Conservation (phyloP, 805 yeast genomes). For the Nakazawaea laoshanensis region DNA sequence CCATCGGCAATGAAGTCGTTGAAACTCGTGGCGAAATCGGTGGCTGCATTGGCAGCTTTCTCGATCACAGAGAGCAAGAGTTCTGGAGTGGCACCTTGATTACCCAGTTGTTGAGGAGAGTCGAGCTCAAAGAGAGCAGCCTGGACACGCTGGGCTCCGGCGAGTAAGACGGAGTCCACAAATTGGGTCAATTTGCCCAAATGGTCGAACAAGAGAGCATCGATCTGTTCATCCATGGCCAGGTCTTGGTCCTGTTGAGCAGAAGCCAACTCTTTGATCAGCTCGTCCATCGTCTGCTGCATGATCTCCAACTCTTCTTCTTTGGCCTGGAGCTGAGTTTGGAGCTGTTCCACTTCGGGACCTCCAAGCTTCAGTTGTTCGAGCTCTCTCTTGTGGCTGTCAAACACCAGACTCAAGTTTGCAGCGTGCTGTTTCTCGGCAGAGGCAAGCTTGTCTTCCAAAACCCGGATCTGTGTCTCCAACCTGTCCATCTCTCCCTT, state of each 20-base stretch:
- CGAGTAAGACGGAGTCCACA: constrained; percentile 62
- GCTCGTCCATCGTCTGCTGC: constrained; percentile 72
- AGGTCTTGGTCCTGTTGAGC: constrained; percentile 37
- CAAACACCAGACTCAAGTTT: constrained; percentile 49
- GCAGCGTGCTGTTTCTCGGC: constrained; percentile 56
- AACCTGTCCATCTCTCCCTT: constrained; percentile 58
- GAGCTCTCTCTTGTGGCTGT: constrained; percentile 57
- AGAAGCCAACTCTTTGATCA: constrained; percentile 50
- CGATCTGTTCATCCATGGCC: constrained; percentile 52
- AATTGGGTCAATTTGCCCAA: constrained; percentile 38
- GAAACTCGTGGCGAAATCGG: constrained; percentile 74
- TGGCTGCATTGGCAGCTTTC: constrained; percentile 58
- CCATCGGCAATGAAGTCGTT: constrained; percentile 74
- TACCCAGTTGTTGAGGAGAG: constrained; percentile 79
- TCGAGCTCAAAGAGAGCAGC: constrained; percentile 61
- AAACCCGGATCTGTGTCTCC: constrained; percentile 54
- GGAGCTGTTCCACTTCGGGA: constrained; percentile 25
- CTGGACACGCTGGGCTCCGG: constrained; percentile 68
- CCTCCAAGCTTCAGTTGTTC: constrained; percentile 35
- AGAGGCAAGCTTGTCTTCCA: constrained; percentile 48
- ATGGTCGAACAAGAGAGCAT: constrained; percentile 38
- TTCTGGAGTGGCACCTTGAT: constrained; percentile 65
- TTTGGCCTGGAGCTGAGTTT: constrained; percentile 47
- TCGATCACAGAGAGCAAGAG: constrained; percentile 63
- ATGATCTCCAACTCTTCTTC: constrained; percentile 75